phyloP scores from a whole-genome alignment of 23 red algal species.

The Cyanidiococcus yangmingshanensis region DNA sequence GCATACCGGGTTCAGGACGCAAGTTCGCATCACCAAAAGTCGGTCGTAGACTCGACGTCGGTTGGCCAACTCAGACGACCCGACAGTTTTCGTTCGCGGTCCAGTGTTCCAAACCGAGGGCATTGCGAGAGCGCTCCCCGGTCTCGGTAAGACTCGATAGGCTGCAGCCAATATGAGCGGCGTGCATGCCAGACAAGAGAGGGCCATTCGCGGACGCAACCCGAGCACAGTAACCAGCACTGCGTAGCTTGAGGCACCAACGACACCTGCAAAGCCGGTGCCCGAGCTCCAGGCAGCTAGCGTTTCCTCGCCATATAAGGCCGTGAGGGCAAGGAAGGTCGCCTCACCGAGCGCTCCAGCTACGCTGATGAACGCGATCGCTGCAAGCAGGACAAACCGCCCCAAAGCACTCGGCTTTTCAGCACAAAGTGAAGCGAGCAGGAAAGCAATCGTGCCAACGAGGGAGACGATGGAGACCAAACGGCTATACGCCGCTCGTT shows the following conservation, averaged over 20 bases:
- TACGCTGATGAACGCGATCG: not conserved
- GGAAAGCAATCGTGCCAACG: not conserved
- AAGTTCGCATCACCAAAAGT: too few relatives aligned
- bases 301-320: not conserved
- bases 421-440: conserved; percentile 2
- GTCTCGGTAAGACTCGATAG: not conserved
- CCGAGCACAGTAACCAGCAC: conserved; percentile 6
- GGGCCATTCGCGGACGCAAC: not conserved
- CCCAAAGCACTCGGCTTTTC: not conserved
- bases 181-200: not conserved
- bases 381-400: not conserved
- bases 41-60: not conserved
- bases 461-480: conserved; percentile 20
- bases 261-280: conserved; percentile 27
- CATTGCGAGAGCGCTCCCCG: not conserved
- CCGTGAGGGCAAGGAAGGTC: conserved; percentile 29
- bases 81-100: not conserved
- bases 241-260: conserved; percentile 20
- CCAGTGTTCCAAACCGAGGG: not conserved
- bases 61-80: too few relatives aligned
- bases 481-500: not conserved
- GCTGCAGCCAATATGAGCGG: conserved; percentile 21
- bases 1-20: not conserved
- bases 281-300: conserved; percentile 21
- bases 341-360: conserved; percentile 29